Base-by-base conservation (phyloP, 2,329 filamentous ascomycete genomes). In the Fusarium ambrosium region DNA sequence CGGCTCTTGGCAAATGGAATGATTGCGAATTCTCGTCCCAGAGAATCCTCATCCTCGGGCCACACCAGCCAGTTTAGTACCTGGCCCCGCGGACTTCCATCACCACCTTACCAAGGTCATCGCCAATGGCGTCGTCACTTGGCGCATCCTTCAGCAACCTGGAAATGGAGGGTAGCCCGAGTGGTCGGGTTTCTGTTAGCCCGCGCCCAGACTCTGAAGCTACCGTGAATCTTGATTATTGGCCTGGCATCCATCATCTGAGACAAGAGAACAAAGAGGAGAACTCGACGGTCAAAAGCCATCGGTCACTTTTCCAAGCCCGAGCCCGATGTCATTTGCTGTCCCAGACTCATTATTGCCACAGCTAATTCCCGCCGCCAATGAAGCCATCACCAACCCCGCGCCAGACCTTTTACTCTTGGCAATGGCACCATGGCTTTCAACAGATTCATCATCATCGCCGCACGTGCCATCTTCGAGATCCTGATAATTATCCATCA, bases 401-500 rank as follows among this genome's bases (percentile, higher is more conserved):
- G 11, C 55, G 55, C 56, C 27, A 55, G 51, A 34, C 51, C 51
- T 55, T 55, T 55, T 4, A 20, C 11, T 34, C 51, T 55, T 34
- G 51, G 51, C 27, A 37, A 58, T 58, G 55, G 55, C 55, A 36
- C 55, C 55, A 24, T 58, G 14, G 20, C 55, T 58, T 58, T 58
- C 20, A 36, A 32, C 18, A 39, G 37, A 29, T 27, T 43, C 39
- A n/a, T 39, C 39, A n/a, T 39, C 56, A 24, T 29, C 32, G 18
- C 58, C n/a, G 37, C 58, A 61, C 59, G 34, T 62, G n/a, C 59
- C 59, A 16, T 29, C 20, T 20, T 48, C 41, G 9, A 48, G 59
- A 48, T 34, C 41, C 59, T 62, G 59, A 62, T 36, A 48, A 36
- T 62, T 55, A 62, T 61, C 27, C 41, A 62, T 62, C 41, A 62